Evolutionary conservation across 495 filamentous ascomycete species (phyloP).

Genomic region (Penicillium bialowiezense): DNA sequence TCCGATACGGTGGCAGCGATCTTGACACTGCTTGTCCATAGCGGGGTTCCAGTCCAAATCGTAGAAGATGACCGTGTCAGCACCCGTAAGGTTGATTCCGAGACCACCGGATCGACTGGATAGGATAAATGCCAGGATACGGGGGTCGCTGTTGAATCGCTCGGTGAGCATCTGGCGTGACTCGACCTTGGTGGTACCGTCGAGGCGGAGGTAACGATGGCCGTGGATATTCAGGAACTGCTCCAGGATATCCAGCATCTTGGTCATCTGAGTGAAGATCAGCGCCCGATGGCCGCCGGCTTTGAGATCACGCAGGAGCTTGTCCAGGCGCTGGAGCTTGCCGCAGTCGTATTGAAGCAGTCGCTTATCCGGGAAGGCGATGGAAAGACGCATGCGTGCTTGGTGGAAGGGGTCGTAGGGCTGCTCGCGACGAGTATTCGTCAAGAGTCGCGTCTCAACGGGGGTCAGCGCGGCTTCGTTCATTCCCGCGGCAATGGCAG

Average conservation of each 20-base stretch:
- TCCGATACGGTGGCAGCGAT: slow-evolving; percentile 95
- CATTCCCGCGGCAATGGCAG: slow-evolving; percentile 77
- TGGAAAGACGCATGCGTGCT: slow-evolving; percentile 84
- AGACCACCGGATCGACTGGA: slow-evolving; percentile 92
- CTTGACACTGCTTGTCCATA: slow-evolving; percentile 99
- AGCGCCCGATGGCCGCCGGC: slow-evolving; percentile 87
- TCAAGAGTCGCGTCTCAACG: slow-evolving; percentile 54
- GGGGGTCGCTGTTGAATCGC: slow-evolving; percentile 91
- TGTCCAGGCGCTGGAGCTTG: slow-evolving; percentile 89
- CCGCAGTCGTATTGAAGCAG: slow-evolving; percentile 97
- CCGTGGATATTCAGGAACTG: slow-evolving; percentile 98
- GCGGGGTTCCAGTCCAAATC: slow-evolving; percentile 99
- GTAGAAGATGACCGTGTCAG: slow-evolving; percentile 99
- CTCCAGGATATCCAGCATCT: slow-evolving; percentile 95
- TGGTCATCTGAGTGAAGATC: slow-evolving; percentile 99
- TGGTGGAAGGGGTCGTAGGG: slow-evolving; percentile 87
- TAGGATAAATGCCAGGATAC: slow-evolving; percentile 92
- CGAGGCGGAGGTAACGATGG: slow-evolving; percentile 92
- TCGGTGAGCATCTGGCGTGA: slow-evolving; percentile 94
- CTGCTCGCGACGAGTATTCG: slow-evolving; percentile 50
- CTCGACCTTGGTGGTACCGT: slow-evolving; percentile 92
- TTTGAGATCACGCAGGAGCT: slow-evolving; percentile 81
- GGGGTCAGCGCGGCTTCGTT: slow-evolving; percentile 65
- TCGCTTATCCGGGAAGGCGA: slow-evolving; percentile 95
- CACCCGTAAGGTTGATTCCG: slow-evolving; percentile 94